Percentiles rank a stretch among this genome's conserved stretches.
phyloP scores from a whole-genome alignment of 495 filamentous ascomycete species.

The Monascus purpureus region DNA sequence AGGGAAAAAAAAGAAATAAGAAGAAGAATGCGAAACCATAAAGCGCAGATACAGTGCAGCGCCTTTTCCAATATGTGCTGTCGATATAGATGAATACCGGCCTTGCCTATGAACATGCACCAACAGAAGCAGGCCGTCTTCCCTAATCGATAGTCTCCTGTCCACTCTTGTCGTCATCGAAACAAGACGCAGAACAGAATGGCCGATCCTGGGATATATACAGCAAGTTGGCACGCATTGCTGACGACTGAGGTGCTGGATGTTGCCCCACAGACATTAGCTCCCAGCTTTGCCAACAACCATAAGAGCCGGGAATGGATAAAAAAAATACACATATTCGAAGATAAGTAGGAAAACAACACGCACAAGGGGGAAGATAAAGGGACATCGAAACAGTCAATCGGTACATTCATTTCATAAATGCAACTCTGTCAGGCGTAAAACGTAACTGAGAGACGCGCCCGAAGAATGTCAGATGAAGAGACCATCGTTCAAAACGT shows the following conservation, averaged over 20 bases:
- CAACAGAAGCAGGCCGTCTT: neutral
- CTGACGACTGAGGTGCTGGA: no score
- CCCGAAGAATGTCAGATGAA: conserved; percentile 5
- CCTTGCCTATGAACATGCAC: neutral
- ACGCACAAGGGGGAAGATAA: conserved; percentile 6
- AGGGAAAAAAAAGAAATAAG: conserved; percentile 8
- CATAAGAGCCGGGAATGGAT: no score
- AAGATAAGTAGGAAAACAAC: neutral
- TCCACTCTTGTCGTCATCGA: no score
- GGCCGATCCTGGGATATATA: no score
- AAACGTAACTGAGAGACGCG: conserved; percentile 8
- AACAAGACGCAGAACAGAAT: no score
- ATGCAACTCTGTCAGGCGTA: conserved; percentile 14
- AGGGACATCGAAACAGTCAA: conserved; percentile 3
- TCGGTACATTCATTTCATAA: conserved; percentile 10
- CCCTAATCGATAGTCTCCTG: no score
- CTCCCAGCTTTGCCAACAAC: no score
- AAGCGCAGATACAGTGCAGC: neutral
- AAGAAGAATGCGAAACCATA: conserved; percentile 2
- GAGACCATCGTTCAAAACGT: conserved; percentile 22
- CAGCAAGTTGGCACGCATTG: no score
- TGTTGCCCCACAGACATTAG: no score
- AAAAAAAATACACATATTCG: no score
- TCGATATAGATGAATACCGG: neutral
- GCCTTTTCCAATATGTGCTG: neutral